Percentiles rank a stretch among this genome's conserved stretches.
Evolutionary conservation across 2,329 filamentous ascomycete species (phyloP).

Genomic region (Chrysoporthe puriensis): DNA sequence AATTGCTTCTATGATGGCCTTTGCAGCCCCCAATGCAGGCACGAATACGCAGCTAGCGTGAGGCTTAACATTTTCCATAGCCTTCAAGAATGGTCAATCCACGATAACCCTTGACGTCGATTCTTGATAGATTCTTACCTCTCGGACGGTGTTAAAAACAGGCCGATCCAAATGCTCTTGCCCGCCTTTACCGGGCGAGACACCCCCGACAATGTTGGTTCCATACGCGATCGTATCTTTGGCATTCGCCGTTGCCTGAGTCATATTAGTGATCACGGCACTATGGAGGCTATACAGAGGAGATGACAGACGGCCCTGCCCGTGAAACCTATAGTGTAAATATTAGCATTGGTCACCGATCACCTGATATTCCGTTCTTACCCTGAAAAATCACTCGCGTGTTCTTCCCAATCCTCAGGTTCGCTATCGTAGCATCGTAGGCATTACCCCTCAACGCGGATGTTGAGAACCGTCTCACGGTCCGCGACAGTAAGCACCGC

Average conservation of each 20-base stretch:
- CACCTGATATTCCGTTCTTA: neutral
- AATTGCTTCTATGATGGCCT: constrained; percentile 55
- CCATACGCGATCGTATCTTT: neutral
- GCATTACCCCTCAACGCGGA: neutral
- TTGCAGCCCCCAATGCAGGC: neutral
- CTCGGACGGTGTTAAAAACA: neutral
- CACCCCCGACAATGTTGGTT: neutral
- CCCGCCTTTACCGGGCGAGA: neutral
- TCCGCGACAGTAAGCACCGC: too few relatives aligned
- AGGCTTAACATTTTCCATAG: neutral
- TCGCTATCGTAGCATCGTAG: neutral
- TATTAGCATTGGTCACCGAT: neutral
- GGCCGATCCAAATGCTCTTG: neutral
- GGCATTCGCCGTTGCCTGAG: neutral
- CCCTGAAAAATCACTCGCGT: neutral
- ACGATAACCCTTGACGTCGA: neutral
- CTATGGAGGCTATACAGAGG: neutral
- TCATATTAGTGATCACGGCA: neutral
- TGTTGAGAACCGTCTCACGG: too few relatives aligned
- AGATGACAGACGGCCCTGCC: neutral
- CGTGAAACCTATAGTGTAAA: neutral
- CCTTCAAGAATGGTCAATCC: neutral
- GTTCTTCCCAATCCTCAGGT: too few relatives aligned
- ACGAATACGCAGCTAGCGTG: neutral
- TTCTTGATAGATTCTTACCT: neutral